Evolutionary conservation across 1,284 basidiomycete species (phyloP).

Genomic region (Xerocomus amazonicus): DNA sequence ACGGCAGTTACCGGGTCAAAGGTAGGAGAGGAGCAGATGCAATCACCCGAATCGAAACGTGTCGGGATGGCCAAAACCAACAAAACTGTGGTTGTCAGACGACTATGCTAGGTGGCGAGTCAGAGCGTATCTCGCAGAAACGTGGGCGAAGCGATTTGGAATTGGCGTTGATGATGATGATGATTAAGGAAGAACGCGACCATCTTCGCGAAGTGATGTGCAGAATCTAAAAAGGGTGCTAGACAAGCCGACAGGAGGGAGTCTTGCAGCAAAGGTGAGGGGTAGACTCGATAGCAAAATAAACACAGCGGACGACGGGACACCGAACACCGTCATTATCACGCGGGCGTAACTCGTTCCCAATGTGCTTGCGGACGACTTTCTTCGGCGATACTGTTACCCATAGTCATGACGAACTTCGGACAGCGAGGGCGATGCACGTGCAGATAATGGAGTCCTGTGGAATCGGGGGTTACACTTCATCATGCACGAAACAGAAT

Average conservation of each 20-base stretch:
- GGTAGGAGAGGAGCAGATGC: constrained; percentile 7
- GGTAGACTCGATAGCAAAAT: constrained; percentile 19
- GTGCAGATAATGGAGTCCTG: constrained; percentile 37
- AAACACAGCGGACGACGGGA: constrained; percentile 20
- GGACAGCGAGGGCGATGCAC: constrained; percentile 33
- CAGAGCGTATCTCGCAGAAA: constrained; percentile 3
- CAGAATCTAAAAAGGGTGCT: constrained; percentile 23
- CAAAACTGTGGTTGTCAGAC: constrained; percentile 1
- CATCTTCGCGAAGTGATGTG: constrained; percentile 28
- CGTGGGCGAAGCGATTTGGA: constrained; percentile 1
- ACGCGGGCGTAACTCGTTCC: constrained; percentile 15
- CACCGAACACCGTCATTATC: constrained; percentile 21
- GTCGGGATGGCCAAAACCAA: constrained; percentile 1
- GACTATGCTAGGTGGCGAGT: not conserved
- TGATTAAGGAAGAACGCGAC: constrained; percentile 5
- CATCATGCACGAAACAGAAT: constrained; percentile 5
- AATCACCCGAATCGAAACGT: constrained; percentile 5
- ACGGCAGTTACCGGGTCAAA: constrained; percentile 17
- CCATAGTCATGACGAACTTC: constrained; percentile 26
- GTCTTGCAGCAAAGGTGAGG: constrained; percentile 11
- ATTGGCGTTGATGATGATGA: constrained; percentile 11
- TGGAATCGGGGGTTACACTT: constrained; percentile 10
- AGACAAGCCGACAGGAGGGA: constrained; percentile 13
- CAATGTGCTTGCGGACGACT: constrained; percentile 19
- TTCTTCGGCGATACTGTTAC: constrained; percentile 27